Conservation (phyloP, 2,329 filamentous ascomycete species). For the Alternaria viburni region DNA sequence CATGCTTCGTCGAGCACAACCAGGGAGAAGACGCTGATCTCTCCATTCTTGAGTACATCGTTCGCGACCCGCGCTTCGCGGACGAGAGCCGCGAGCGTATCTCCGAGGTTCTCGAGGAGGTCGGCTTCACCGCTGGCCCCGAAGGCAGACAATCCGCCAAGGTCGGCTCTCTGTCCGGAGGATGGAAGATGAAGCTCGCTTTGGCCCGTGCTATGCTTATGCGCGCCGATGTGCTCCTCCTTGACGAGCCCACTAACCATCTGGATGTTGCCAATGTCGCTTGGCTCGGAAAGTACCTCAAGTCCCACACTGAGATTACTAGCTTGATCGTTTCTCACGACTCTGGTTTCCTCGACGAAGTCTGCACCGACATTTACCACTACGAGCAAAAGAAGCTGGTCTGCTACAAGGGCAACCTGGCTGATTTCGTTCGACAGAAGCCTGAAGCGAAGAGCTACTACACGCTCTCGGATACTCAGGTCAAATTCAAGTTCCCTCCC, state of each 20-base stretch:
- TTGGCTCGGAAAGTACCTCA: slow-evolving; percentile 95
- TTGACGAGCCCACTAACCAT: slow-evolving; percentile 99
- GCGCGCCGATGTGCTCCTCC: slow-evolving; percentile 91
- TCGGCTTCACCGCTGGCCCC: slow-evolving; percentile 90
- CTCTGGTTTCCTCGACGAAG: slow-evolving; percentile 94
- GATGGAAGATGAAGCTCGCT: slow-evolving; percentile 99
- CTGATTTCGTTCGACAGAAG: slow-evolving; percentile 83
- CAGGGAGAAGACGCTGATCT: slow-evolving; percentile 97
- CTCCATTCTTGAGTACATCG: slow-evolving; percentile 90
- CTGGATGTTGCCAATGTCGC: slow-evolving; percentile 95
- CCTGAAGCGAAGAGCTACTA: slow-evolving; percentile 99
- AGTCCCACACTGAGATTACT: slow-evolving; percentile 94
- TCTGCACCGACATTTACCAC: slow-evolving; percentile 98
- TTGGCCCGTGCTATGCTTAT: slow-evolving; percentile 95
- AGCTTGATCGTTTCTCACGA: slow-evolving; percentile 98
- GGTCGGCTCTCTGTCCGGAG: slow-evolving; percentile 93
- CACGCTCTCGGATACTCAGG: slow-evolving; percentile 83
- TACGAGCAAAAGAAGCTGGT: slow-evolving; percentile 97
- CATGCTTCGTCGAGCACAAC: slow-evolving; percentile 99
- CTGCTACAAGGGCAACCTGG: slow-evolving; percentile 82
- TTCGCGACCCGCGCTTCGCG: slow-evolving; percentile 85
- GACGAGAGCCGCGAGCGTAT: slow-evolving; percentile 82
- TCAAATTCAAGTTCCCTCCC: slow-evolving; percentile 97
- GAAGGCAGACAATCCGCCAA: slow-evolving; percentile 87
- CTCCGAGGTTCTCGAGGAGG: slow-evolving; percentile 81